Evolutionary conservation across 441 rosid genomes (phyloP).

Genomic region (Monsonia emarginata): DNA sequence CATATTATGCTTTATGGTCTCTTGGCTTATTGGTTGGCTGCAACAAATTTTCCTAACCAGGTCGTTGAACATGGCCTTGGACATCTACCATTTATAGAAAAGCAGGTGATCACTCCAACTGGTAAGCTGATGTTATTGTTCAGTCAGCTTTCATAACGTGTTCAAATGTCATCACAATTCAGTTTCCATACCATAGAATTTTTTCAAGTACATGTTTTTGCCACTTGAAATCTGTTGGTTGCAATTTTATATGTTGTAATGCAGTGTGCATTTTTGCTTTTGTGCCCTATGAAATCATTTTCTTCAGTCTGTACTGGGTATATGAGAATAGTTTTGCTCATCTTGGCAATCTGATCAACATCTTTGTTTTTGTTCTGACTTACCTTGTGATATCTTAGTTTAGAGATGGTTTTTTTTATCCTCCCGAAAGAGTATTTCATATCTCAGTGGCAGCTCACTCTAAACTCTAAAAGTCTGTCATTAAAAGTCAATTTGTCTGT

Average conservation of each 20-base stretch:
- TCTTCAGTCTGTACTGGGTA: neutral
- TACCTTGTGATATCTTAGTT: too few relatives aligned
- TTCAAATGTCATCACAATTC: too few relatives aligned
- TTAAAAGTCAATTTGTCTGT: neutral
- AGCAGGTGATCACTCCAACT: slow-evolving; percentile 86
- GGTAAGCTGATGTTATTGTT: slow-evolving; percentile 41
- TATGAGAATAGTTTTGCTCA: neutral
- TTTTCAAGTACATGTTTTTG: neutral
- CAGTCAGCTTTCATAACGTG: neutral
- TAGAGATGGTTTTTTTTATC: neutral
- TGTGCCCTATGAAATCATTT: neutral
- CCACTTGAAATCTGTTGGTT: neutral
- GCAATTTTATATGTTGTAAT: neutral
- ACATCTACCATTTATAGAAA: slow-evolving; percentile 91
- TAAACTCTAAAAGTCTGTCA: neutral
- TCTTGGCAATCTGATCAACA: neutral
- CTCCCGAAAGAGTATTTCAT: neutral
- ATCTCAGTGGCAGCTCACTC: neutral
- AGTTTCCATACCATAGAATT: too few relatives aligned
- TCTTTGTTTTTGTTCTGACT: too few relatives aligned
- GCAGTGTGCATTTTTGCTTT: neutral
- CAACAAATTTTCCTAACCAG: slow-evolving; percentile 31
- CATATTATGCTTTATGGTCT: neutral
- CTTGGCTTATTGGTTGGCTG: neutral
- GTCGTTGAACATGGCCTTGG: slow-evolving; percentile 98